phyloP scores from a whole-genome alignment of 176 grass and related monocot species.

The Miscanthus lutarioriparius region DNA sequence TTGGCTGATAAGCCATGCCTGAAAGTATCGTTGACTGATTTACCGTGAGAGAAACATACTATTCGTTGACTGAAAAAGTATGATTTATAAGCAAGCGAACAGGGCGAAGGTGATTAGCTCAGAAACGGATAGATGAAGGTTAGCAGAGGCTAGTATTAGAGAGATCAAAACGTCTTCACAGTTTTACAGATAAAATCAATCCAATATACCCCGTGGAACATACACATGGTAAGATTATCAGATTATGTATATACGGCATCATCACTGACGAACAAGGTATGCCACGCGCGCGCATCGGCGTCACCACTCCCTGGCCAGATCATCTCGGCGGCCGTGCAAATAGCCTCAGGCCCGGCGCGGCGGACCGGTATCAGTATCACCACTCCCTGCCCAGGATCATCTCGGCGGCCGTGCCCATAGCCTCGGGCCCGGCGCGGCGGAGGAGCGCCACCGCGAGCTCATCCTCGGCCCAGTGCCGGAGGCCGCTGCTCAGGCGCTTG shows the following conservation, averaged over 20 bases:
- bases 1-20: no score
- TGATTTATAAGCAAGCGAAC: no score
- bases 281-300: not conserved
- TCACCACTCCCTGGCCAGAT: constrained; percentile 9
- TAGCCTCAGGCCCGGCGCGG: no score
- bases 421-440: constrained; percentile 49
- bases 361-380: not conserved
- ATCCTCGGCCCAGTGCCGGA: constrained; percentile 72
- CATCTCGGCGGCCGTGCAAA: not conserved
- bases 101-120: no score
- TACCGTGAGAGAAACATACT: no score
- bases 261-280: not conserved
- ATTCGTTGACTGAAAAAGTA: no score
- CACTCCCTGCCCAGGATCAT: constrained; percentile 61
- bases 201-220: not conserved
- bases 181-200: constrained; percentile 15
- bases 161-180: not conserved
- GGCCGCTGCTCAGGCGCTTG: constrained; percentile 59
- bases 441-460: constrained; percentile 69
- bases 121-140: not conserved
- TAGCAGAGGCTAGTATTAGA: constrained; percentile 8
- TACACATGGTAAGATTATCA: not conserved
- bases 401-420: constrained; percentile 68
- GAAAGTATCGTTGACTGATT: no score
- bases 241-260: constrained; percentile 29